phyloP scores from a whole-genome alignment of 768 basidiomycete species.

The Trametes sanguinea region DNA sequence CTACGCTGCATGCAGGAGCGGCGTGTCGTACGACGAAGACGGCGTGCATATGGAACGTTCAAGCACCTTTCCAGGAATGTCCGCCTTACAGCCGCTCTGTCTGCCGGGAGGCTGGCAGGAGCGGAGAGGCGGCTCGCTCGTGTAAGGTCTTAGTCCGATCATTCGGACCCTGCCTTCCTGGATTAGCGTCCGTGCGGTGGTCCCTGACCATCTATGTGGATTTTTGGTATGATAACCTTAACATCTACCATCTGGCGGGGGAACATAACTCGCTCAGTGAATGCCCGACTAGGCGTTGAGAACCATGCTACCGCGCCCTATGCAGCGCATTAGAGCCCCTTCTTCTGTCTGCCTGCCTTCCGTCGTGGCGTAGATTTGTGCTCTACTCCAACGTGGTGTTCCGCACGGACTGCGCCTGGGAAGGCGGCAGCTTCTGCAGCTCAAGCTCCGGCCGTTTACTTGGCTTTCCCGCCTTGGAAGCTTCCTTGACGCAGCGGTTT shows the following conservation, averaged over 20 bases:
- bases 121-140: constrained; percentile 8
- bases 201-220: background rate
- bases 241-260: constrained; percentile 6
- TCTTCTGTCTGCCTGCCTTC: background rate
- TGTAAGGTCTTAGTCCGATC: constrained; percentile 10
- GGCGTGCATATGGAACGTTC: background rate
- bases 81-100: constrained; percentile 18
- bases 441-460: constrained; percentile 20
- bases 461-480: constrained; percentile 8
- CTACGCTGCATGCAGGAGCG: background rate
- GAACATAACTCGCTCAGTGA: background rate
- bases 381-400: constrained; percentile 8
- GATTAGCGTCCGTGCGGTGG: background rate
- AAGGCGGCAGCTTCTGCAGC: constrained; percentile 1
- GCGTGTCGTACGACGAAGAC: constrained; percentile 3
- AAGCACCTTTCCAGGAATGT: background rate
- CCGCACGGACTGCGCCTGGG: constrained; percentile 11
- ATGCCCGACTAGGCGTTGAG: no score
- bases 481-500: constrained; percentile 14
- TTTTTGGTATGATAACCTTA: constrained; percentile 9
- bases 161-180: constrained; percentile 10
- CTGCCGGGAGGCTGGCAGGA: background rate
- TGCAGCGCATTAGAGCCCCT: background rate
- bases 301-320: background rate
- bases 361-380: constrained; percentile 6